Conservation (phyloP, 2,329 filamentous ascomycete species). For the Talaromyces sp. region DNA sequence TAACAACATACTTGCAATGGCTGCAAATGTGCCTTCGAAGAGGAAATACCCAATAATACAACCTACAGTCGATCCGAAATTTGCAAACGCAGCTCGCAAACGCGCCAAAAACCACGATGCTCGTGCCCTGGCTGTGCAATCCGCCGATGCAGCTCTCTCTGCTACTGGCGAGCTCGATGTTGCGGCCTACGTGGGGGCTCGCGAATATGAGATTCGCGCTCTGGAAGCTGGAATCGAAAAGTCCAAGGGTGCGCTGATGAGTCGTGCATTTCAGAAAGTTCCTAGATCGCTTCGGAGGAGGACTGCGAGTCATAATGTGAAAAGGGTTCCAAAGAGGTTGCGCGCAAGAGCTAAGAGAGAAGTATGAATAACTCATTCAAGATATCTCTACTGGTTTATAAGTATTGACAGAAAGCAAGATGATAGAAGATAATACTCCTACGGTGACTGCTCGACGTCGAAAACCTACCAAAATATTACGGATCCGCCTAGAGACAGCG, state of each 20-base stretch:
- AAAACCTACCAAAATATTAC: constrained; percentile 42
- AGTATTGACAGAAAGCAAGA: constrained; percentile 46
- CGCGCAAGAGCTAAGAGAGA: constrained; percentile 62
- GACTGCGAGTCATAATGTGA: constrained; percentile 93
- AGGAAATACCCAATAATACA: constrained; percentile 24
- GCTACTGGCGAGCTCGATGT: constrained; percentile 75
- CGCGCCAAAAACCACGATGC: constrained; percentile 42
- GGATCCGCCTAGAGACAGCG: constrained; percentile 66
- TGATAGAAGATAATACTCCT: constrained; percentile 87
- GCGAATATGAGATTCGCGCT: constrained; percentile 83
- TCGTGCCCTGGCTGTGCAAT: constrained; percentile 41
- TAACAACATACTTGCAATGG: constrained; percentile 23
- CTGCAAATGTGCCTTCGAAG: constrained; percentile 27
- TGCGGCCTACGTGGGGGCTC: constrained; percentile 73
- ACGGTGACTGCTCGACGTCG: constrained; percentile 57
- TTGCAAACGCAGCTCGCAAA: constrained; percentile 32
- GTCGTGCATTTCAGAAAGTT: constrained; percentile 84
- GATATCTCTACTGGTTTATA: background rate
- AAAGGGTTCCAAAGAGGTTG: constrained; percentile 75
- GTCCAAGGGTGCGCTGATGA: constrained; percentile 59
- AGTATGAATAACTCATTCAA: constrained; percentile 29
- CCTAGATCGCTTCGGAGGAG: constrained; percentile 77
- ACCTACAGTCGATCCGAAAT: constrained; percentile 18
- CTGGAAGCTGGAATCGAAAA: constrained; percentile 75
- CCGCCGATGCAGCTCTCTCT: constrained; percentile 46